Evolutionary conservation across 2,329 filamentous ascomycete species (phyloP), one percentile per base, ranked within the genome.

Genomic region (Chaetomiaceae sp.): DNA sequence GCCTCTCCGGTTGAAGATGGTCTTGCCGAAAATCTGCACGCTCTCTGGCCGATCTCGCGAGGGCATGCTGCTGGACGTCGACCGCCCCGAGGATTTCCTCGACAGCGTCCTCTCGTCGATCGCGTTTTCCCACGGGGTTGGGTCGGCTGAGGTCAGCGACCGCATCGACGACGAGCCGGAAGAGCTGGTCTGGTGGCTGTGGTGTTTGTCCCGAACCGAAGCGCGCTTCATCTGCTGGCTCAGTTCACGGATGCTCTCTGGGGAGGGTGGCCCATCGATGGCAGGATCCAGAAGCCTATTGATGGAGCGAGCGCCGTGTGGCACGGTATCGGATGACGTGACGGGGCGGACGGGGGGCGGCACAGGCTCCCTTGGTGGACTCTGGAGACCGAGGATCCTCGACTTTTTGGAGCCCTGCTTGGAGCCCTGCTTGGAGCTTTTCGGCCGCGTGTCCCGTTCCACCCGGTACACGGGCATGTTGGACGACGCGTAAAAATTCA

Each of bases 231-330:
- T 73, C 63, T 81, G 75, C 60, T 75, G 74, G 60, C 69, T 79
- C 42, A 81, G 67, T 48, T 75, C 75, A 54, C 78, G 74, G 55
- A 81, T 71, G 51, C 71, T 72, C 56, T 78, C 74, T 22, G 79
- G 76, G 27, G 79, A 83, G 0, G 79, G 78, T 33, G 79, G 78
- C 15, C 76, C 75, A 55, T 83, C 76, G 46, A 82, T 64, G 50
- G 79, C 72, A 39, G 79, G 77, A 48, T 74, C 77, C 47, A 83
- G 63, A 44, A 76, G 67, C 48, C 75, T 71, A 49, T 65, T 58
- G 30, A 64, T 53, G 54, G 54, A 56, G 44, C 56, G 48, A 26
- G 50, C 36, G 46, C 58, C 53, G 47, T 47, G 41, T 8, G 38
- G 40, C 19, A 43, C 43, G 38, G 33, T 20, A 35, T 46, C 34